These are phyloP conservation scores for Prillingera fragicola DNA, from an alignment of 1,284 basidiomycete genomes.

Conservation along the genomic window DNA sequence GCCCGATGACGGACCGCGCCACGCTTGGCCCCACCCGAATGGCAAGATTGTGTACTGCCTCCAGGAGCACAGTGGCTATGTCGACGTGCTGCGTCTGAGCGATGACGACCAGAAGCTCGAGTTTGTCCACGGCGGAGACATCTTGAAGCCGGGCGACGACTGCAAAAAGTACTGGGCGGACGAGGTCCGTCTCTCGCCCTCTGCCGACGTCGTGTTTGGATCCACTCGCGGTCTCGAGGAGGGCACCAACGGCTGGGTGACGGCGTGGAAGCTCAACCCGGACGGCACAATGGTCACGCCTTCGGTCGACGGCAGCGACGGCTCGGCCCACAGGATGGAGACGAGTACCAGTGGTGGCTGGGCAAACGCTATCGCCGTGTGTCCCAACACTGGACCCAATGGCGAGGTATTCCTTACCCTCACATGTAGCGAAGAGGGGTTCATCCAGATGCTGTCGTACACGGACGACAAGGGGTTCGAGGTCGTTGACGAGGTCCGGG, in stretches of 20 bases:
- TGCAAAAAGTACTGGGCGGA: constrained; percentile 38
- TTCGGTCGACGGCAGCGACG: neutral
- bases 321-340: constrained; percentile 25
- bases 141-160: constrained; percentile 14
- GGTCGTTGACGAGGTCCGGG: constrained; percentile 20
- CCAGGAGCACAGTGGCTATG: constrained; percentile 22
- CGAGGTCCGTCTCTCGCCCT: constrained; percentile 42
- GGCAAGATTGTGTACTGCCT: constrained; percentile 46
- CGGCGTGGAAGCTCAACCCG: constrained; percentile 36
- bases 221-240: constrained; percentile 43
- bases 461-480: constrained; percentile 21
- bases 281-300: constrained; percentile 14
- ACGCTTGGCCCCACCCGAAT: constrained; percentile 46
- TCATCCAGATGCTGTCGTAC: constrained; percentile 38
- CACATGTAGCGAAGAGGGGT: constrained; percentile 45
- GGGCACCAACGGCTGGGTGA: constrained; percentile 40
- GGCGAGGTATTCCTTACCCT: constrained; percentile 36
- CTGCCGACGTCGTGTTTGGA: constrained; percentile 38
- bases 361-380: constrained; percentile 48
- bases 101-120: constrained; percentile 12
- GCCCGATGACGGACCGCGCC: constrained; percentile 45
- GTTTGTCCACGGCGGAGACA: constrained; percentile 18
- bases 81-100: constrained; percentile 19
- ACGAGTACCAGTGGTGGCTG: constrained; percentile 48
- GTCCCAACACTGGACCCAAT: constrained; percentile 22